phyloP scores from a whole-genome alignment of 768 basidiomycete species.

The Mycena rosella region DNA sequence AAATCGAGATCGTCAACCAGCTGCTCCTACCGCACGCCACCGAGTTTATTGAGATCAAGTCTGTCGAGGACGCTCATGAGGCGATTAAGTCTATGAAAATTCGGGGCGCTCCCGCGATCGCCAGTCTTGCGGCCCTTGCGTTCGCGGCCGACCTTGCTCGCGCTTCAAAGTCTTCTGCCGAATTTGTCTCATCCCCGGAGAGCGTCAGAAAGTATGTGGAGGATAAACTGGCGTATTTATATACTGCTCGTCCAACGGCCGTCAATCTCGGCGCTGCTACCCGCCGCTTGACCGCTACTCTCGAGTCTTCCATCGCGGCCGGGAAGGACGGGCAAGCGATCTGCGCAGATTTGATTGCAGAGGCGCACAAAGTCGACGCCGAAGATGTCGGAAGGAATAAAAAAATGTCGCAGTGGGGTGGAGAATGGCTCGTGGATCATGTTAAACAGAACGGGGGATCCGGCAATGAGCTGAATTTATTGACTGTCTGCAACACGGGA shows the following conservation, averaged over 20 bases:
- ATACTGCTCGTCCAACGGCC: conserved; percentile 93
- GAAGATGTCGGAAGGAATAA: conserved; percentile 92
- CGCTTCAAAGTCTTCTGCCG: conserved; percentile 63
- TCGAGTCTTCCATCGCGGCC: conserved; percentile 59
- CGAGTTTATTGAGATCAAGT: conserved; percentile 73
- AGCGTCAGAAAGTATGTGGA: conserved; percentile 68
- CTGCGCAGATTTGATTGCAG: conserved; percentile 73
- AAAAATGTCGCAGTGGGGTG: conserved; percentile 87
- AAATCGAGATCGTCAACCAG: conserved; percentile 90
- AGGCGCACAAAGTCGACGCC: conserved; percentile 80
- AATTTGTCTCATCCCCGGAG: conserved; percentile 66
- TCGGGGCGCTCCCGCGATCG: conserved; percentile 96
- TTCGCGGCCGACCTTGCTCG: conserved; percentile 74
- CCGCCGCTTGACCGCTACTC: conserved; percentile 69
- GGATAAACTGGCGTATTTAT: conserved; percentile 76
- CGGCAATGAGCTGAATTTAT: conserved; percentile 75
- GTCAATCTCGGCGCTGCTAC: conserved; percentile 94
- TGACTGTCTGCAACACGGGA: conserved; percentile 99
- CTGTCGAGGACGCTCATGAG: conserved; percentile 87
- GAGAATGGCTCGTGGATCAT: conserved; percentile 81
- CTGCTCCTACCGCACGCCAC: conserved; percentile 84
- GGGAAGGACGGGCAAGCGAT: conserved; percentile 60
- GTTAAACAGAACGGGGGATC: conserved; percentile 52
- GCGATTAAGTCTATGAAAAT: conserved; percentile 97
- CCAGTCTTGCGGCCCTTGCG: conserved; percentile 88